These are phyloP conservation scores for Brettanomyces naardenensis DNA, from an alignment of 805 yeast genomes.

Conservation along the genomic window DNA sequence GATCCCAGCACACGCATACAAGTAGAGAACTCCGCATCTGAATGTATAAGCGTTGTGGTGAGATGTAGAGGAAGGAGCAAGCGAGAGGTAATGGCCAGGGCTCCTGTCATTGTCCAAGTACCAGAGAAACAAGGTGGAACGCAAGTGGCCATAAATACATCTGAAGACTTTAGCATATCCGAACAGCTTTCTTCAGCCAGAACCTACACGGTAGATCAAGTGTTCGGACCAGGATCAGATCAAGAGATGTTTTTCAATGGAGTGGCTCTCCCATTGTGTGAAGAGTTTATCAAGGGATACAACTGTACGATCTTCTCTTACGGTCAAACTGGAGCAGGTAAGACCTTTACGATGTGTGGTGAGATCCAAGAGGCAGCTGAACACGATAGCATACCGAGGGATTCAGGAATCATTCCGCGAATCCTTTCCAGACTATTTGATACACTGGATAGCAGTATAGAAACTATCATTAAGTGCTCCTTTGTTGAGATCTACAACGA, in stretches of 20 bases:
- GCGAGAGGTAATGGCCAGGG: conserved; percentile 35
- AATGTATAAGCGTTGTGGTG: conserved; percentile 42
- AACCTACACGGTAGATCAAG: conserved; percentile 46
- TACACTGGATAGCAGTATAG: conserved; percentile 27
- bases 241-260: conserved; percentile 37
- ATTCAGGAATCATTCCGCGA: conserved; percentile 46
- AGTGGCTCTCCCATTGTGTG: conserved; percentile 39
- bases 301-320: conserved; percentile 52
- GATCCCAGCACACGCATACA: too few species aligned
- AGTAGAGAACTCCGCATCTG: too few species aligned
- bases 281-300: conserved; percentile 42
- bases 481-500: conserved; percentile 47
- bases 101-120: conserved; percentile 40
- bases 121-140: conserved; percentile 24
- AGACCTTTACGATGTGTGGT: conserved; percentile 56
- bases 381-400: conserved; percentile 17
- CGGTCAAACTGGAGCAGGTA: conserved; percentile 59
- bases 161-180: conserved; percentile 1
- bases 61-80: conserved; percentile 45
- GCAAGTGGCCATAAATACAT: conserved; percentile 1
- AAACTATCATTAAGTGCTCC: conserved; percentile 38
- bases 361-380: conserved; percentile 4
- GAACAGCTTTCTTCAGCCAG: conserved; percentile 16
- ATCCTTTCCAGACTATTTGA: conserved; percentile 34
- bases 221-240: conserved; percentile 46